Conservation (phyloP, 2,329 filamentous ascomycete species). For the Aurifilum marmelostoma region DNA sequence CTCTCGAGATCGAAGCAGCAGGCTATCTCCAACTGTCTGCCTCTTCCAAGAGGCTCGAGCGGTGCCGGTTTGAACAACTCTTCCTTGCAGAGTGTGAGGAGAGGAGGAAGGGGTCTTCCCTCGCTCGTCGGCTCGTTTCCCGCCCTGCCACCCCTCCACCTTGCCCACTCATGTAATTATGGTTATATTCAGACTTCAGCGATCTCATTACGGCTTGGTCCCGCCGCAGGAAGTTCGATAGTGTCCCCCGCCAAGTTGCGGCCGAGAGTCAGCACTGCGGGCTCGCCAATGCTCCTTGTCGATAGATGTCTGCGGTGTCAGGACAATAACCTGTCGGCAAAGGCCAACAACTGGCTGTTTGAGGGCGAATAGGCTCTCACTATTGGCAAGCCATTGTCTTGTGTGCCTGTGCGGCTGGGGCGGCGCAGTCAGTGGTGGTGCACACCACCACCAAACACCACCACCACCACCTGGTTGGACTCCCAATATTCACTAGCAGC, state of each 20-base stretch:
- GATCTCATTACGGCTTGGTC: neutral
- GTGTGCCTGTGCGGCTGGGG: neutral
- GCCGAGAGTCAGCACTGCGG: neutral
- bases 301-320: neutral
- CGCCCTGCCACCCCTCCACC: neutral
- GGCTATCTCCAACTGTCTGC: neutral
- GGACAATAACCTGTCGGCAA: neutral
- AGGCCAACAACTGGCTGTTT: neutral
- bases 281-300: neutral
- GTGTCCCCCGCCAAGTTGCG: neutral
- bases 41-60: neutral
- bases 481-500: neutral
- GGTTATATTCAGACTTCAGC: conserved; percentile 3
- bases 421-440: neutral
- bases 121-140: neutral
- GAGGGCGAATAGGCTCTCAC: neutral
- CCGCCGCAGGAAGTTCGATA: neutral
- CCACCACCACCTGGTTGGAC: neutral
- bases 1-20: neutral
- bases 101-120: neutral
- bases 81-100: neutral
- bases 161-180: neutral
- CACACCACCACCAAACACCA: neutral
- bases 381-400: conserved; percentile 15
- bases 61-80: neutral